Conservation (phyloP, 495 filamentous ascomycete genomes). For the Aspergillus nidulans region DNA sequence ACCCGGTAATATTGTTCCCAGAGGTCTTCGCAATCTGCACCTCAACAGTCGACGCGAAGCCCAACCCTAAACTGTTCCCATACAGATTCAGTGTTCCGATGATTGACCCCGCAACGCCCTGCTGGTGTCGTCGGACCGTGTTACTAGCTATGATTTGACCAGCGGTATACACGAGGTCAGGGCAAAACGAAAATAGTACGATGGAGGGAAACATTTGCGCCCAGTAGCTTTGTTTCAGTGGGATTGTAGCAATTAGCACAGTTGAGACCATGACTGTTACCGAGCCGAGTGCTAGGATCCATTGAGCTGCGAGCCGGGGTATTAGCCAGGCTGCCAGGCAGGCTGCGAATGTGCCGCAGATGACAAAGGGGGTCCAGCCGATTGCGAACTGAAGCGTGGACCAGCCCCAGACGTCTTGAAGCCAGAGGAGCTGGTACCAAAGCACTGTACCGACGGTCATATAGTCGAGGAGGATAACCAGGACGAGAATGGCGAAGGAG, state of each 20-base stretch:
- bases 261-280: conserved; percentile 33
- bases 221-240: conserved; percentile 48
- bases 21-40: conserved; percentile 20
- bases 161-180: conserved; percentile 49
- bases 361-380: conserved; percentile 40
- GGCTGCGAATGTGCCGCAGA: conserved; percentile 34
- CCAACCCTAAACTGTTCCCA: conserved; percentile 44
- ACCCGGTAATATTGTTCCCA: conserved; percentile 25
- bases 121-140: conserved; percentile 41
- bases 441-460: conserved; percentile 48
- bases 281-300: conserved; percentile 46
- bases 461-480: conserved; percentile 47
- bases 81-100: conserved; percentile 47
- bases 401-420: conserved; percentile 43
- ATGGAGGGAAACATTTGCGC: conserved; percentile 46
- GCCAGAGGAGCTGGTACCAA: conserved; percentile 47
- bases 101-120: conserved; percentile 47
- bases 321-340: conserved; percentile 47
- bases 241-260: conserved; percentile 45
- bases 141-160: conserved; percentile 54
- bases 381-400: conserved; percentile 40
- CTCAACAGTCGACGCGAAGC: conserved; percentile 50
- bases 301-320: conserved; percentile 44
- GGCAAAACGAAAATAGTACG: conserved; percentile 41
- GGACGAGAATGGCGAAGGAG: conserved; percentile 42